These are phyloP conservation scores for Licmophora abbreviata DNA, from an alignment of 108 stramenopile genomes.

Conservation along the genomic window DNA sequence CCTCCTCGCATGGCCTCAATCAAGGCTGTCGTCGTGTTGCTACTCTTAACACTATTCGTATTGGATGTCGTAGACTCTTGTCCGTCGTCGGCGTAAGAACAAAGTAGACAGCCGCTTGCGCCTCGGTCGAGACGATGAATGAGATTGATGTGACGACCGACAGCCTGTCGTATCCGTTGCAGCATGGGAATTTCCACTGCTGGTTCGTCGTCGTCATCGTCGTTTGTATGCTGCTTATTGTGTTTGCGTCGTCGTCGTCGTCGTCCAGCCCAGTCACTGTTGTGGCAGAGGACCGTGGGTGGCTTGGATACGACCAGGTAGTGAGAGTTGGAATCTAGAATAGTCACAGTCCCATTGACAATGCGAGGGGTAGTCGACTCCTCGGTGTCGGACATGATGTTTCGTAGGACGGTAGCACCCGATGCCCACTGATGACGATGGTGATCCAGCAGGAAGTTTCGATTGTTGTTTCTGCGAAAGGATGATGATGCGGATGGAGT, in stretches of 20 bases:
- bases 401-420: no score
- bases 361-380: no score
- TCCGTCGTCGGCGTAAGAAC: slow-evolving; percentile 45
- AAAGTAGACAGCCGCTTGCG: slow-evolving; percentile 56
- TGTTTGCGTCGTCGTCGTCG: slow-evolving; percentile 6
- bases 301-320: slow-evolving; percentile 65
- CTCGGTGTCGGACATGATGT: no score
- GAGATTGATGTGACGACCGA: slow-evolving; percentile 53
- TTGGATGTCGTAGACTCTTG: not conserved
- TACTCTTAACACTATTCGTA: slow-evolving; percentile 7
- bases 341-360: slow-evolving; percentile 45
- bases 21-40: slow-evolving; percentile 27
- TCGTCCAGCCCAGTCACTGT: slow-evolving; percentile 66
- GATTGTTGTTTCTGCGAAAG: no score
- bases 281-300: slow-evolving; percentile 76
- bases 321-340: slow-evolving; percentile 42
- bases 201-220: slow-evolving; percentile 2
- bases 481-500: no score
- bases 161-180: slow-evolving; percentile 31
- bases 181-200: slow-evolving; percentile 30
- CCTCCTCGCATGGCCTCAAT: slow-evolving; percentile 38
- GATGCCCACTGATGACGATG: no score
- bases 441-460: no score
- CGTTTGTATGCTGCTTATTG: slow-evolving; percentile 2
- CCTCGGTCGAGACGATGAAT: slow-evolving; percentile 81